A percentile compares a stretch with the other conserved stretches of the same genome.
These are phyloP conservation scores for Sinapis alba DNA, from an alignment of 441 rosid genomes.

Conservation along the genomic window DNA sequence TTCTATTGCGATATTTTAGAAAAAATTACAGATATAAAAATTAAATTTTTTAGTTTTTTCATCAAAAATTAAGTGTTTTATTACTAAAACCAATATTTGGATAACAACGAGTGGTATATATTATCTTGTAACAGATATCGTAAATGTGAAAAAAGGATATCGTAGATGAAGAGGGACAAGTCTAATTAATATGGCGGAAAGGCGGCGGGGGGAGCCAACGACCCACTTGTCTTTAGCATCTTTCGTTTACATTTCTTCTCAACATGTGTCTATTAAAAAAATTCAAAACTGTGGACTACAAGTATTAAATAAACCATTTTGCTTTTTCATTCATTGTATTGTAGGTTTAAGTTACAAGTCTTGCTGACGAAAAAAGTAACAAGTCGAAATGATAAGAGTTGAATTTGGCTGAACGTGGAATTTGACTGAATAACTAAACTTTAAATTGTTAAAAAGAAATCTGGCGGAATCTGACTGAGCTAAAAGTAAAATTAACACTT, in stretches of 20 bases:
- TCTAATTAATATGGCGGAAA: background rate
- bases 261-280: background rate
- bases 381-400: background rate
- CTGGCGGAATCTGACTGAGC: background rate
- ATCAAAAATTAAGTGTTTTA: too few relatives aligned
- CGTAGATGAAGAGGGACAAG: background rate
- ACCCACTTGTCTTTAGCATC: background rate
- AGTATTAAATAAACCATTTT: background rate
- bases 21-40: too few relatives aligned
- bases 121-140: background rate
- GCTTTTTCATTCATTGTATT: background rate
- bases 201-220: slow-evolving; percentile 7
- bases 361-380: background rate
- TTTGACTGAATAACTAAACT: background rate
- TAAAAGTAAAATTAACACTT: background rate
- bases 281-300: background rate
- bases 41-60: too few relatives aligned
- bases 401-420: background rate
- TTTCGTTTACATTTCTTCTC: background rate
- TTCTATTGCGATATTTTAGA: too few relatives aligned
- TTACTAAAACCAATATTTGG: too few relatives aligned
- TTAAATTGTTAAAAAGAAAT: background rate
- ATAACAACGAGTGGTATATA: background rate
- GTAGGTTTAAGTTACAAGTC: background rate
- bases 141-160: too few relatives aligned